Conservation (phyloP, 176 grass and related monocot species). For the Eleusine coracana region DNA sequence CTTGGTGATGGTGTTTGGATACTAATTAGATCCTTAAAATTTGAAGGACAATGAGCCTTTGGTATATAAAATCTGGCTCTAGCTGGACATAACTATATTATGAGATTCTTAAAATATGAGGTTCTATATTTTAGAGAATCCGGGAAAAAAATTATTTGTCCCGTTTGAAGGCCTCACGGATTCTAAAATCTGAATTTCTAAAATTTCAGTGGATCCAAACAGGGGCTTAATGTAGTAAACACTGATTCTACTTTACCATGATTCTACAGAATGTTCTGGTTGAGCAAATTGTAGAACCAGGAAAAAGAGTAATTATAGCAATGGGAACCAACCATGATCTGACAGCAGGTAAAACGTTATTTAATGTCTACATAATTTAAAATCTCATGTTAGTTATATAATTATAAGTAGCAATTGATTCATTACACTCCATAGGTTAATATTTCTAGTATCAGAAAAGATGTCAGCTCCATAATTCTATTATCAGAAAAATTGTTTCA, state of each 20-base stretch:
- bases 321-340: conserved; percentile 84
- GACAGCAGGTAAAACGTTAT: conserved; percentile 62
- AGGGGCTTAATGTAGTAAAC: conserved; percentile 2
- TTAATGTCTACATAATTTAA: conserved; percentile 21
- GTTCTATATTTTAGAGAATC: too few relatives aligned
- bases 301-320: conserved; percentile 80
- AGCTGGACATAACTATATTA: too few relatives aligned
- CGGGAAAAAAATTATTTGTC: too few relatives aligned
- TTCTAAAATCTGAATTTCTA: too few relatives aligned
- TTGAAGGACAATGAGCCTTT: too few relatives aligned
- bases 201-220: too few relatives aligned
- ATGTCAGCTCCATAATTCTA: background rate
- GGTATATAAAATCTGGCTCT: too few relatives aligned
- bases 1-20: too few relatives aligned
- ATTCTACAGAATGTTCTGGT: conserved; percentile 78
- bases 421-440: background rate
- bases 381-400: conserved; percentile 19
- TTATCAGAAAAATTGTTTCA: background rate
- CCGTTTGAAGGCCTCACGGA: too few relatives aligned
- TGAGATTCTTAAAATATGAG: too few relatives aligned
- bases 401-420: background rate
- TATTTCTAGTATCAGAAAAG: background rate
- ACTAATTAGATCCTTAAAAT: too few relatives aligned
- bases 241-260: conserved; percentile 38
- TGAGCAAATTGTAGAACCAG: conserved; percentile 75